Evolutionary conservation across 2,329 filamentous ascomycete species (phyloP), one percentile per base, ranked within the genome.

Genomic region (Aspergillus ochraceoroseus): DNA sequence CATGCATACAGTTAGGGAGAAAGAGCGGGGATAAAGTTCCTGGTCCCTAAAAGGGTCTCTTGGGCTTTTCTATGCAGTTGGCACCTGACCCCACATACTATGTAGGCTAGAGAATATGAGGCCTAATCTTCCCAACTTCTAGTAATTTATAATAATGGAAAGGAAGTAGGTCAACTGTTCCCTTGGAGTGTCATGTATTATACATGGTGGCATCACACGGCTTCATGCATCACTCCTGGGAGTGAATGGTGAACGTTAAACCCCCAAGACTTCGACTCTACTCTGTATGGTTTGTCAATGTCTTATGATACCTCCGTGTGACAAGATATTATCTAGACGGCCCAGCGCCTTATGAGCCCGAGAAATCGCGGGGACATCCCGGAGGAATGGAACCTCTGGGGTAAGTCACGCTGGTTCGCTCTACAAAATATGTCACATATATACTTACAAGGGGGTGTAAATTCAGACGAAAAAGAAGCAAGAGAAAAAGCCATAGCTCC

Each of bases 171-270:
- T n/a, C 6, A 17, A 12, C 13, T 3, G 29, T 8, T 32, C 19
- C 15, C 9, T 5, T 2, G 20, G 7, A 33, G 4, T n/a, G n/a
- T n/a, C n/a, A n/a, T n/a, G n/a, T n/a, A n/a, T n/a, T n/a, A n/a
- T n/a, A n/a, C n/a, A n/a, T 29, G 13, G 23, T 37, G 18, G 41
- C 30, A 38, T 43, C 41, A 43, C 41, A 34, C 34, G 41, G 15
- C 12, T 39, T 12, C 5, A 5, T 22, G 20, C 20, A 22, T 22
- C 20, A 22, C 5, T 9, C 20, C 20, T 9, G 20, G 9, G n/a
- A n/a, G n/a, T n/a, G n/a, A n/a, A n/a, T n/a, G n/a, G n/a, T n/a
- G n/a, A n/a, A n/a, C n/a, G n/a, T n/a, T n/a, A n/a, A n/a, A n/a
- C n/a, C n/a, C n/a, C n/a, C n/a, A n/a, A n/a, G n/a, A n/a, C n/a